Base-by-base conservation (phyloP, 2,329 filamentous ascomycete genomes). In the Cladosporium austrohemisphaericum region DNA sequence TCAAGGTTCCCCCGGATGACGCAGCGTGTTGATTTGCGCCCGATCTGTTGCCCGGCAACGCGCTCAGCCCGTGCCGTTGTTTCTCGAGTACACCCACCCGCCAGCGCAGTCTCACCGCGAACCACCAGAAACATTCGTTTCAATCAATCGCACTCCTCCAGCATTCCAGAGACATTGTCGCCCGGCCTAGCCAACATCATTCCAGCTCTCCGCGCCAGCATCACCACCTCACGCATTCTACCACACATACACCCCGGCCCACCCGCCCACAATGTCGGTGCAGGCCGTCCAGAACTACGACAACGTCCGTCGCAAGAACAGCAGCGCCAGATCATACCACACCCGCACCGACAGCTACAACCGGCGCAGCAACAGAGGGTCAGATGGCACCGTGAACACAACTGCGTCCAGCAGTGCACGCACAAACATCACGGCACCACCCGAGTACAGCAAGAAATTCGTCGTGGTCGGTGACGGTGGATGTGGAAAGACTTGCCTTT, bases 391-490 rank as follows among this genome's bases (percentile, higher is more conserved):
- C 22, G 32, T 49, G 9, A 49, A 52, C 44, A 55, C 56, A 55
- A 41, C 55, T 85, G 37, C 52, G 23, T 54, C 55, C 9, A 85
- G 84, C 53, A 86, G 83, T 40, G 81, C 86, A 52, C 84, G 79
- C 53, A 96, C 92, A 46, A 84, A 88, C 68, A 81, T 92, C 71
- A 96, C 92, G 41, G 89, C 95, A 66, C 88, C 87, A 19, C 91
- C 92, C 3, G 81, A 88, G 50, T 96, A 93, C 73, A 97, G 92
- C 59, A 98, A 98, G 78, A 98, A 98, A 79, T 93, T 98, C 67
- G 93, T 98, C 36, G 93, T 98, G 44, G 93, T 98, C 37, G 93
- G 93, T 55, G 93, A 98, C 70, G 93, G 93, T 62, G 93, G 93
- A 55, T 98, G 93, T 71, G 93, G 93, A 63, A 98, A 98, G 83